Evolutionary conservation across 2,329 filamentous ascomycete species (phyloP).

Genomic region (Microascus cirrosus): DNA sequence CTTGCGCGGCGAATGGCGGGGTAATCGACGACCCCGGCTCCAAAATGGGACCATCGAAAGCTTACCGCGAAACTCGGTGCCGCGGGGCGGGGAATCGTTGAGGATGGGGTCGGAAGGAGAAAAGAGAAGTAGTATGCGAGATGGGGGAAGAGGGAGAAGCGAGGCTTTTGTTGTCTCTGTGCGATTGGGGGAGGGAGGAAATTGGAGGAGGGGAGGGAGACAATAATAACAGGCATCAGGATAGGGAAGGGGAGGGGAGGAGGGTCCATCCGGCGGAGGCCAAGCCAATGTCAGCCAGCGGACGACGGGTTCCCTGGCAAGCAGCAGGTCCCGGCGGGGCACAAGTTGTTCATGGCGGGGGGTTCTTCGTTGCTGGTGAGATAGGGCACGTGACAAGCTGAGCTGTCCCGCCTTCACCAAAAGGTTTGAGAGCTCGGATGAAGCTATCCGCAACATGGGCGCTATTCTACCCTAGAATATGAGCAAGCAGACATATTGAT

Average conservation of each 20-base stretch:
- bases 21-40: background rate
- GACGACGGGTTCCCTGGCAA: background rate
- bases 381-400: background rate
- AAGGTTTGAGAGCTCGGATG: background rate
- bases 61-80: background rate
- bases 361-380: background rate
- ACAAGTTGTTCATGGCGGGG: background rate
- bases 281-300: background rate
- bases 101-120: background rate
- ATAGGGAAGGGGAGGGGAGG: background rate
- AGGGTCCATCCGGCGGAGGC: background rate
- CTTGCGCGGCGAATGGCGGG: background rate
- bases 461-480: background rate
- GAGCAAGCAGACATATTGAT: too few relatives aligned
- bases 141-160: background rate
- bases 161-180: background rate
- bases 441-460: background rate
- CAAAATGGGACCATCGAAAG: background rate
- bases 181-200: conserved; percentile 1
- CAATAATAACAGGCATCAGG: background rate
- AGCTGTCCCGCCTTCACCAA: background rate
- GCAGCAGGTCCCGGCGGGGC: background rate
- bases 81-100: background rate
- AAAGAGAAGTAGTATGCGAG: background rate
- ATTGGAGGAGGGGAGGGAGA: conserved; percentile 1